Base-by-base conservation (phyloP, 2,329 filamentous ascomycete species). In the Fusarium anguioides region DNA sequence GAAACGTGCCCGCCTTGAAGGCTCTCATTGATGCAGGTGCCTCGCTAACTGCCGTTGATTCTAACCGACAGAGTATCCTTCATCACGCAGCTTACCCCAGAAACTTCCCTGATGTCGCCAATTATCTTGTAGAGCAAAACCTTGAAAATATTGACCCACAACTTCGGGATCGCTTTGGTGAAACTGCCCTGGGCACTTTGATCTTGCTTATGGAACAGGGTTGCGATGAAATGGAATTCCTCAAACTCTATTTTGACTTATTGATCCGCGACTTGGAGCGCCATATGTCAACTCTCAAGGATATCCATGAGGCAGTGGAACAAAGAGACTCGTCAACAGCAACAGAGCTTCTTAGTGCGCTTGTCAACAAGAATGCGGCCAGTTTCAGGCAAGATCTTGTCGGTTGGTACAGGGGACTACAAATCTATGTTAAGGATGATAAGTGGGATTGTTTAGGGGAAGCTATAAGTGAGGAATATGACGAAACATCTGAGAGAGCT, bases 71-170 rank as follows among this genome's bases (percentile, higher is more conserved):
- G 0, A 53, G 60, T 2, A 31, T 62, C 14, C 2, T 70, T 0
- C 53, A 68, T 9, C 0, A 0, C 0, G 37, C 44, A 0, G 47
- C 60, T 20, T 0, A 0, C 0, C 1, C 1, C 6, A 1, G 18
- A 1, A 11, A 24, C 5, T 6, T 55, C n/a, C n/a, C n/a, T 2
- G 41, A 44, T 2, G 11, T n/a, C 8, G 8, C 63, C 0, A 4
- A 17, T 18, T 51, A 12, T 21, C 35, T 68, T 0, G 8, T 23
- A 7, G 6, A 33, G 5, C 40, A 53, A 3, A 11, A 57, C 5
- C 42, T 65, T 2, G 14, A 18, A 1, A 24, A 3, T 1, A 2
- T 68, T 2, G 48, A 57, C n/a, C n/a, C 53, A 0, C 37, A 42
- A 1, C 21, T 47, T 6, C n/a, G 15, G 20, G 0, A 8, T 9